Base-by-base conservation (phyloP, 116 monocot species). In the Zostera marina region DNA sequence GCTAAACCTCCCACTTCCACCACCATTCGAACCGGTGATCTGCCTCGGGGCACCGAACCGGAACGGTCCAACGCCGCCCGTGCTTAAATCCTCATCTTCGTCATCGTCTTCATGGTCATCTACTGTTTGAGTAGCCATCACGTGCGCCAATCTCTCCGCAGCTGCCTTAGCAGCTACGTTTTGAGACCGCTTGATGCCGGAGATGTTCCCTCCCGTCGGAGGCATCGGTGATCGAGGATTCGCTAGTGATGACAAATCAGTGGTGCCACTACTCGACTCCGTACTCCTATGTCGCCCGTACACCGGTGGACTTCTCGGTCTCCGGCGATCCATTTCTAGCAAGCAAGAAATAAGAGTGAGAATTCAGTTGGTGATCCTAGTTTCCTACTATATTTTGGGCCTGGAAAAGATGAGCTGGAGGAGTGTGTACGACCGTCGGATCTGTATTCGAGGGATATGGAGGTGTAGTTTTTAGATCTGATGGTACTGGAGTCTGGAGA, bases 161-260 rank as follows among this genome's bases (percentile, higher is more conserved):
- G 89, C 89, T 4, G 84, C 84, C 66, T 74, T 77, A 8, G 89
- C 81, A 11, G 84, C 89, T 17, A 90, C 77, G 63, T 90, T 90
- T 78, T 90, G 85, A 19, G 81, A 75, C 55, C 77, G 52, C 68
- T 63, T 75, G 41, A 81, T 61, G 61, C 62, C 61, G 65, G 83
- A 70, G 16, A 76, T 20, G n/a, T 59, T 75, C 15, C 62, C 8
- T 45, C 23, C 72, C 40, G 67, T 65, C 44, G 68, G 70, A 51
- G 67, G 73, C 53, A 76, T 70, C 60, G 61, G 60, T 47, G 79
- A 68, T 3, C 74, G 74, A 4, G 77, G 71, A 38, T 54, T 59
- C 5, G 62, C 73, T 11, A 73, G 74, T 6, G 84, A 84, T 11
- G 76, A 71, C 15, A 66, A 68, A 2, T 66, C 75, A 16, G 68